These are phyloP conservation scores for Cladophialophora exuberans DNA, from an alignment of 2,329 filamentous ascomycete species.

Conservation along the genomic window DNA sequence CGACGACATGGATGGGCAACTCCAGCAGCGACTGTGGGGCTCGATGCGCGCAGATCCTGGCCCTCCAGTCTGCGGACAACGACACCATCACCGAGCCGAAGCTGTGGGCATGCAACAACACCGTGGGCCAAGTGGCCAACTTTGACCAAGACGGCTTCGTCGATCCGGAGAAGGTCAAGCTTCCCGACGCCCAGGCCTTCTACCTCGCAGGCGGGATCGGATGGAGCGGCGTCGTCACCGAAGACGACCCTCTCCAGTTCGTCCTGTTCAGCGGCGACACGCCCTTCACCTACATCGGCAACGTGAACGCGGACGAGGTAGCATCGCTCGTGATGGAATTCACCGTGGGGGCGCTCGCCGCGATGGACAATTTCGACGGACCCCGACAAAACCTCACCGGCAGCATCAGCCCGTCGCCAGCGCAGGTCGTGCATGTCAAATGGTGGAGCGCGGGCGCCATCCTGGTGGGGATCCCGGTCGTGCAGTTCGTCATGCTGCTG, in stretches of 20 bases:
- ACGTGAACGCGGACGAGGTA: conserved; percentile 1
- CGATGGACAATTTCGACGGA: conserved; percentile 7
- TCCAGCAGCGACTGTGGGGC: conserved; percentile 17
- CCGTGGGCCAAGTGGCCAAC: conserved; percentile 11
- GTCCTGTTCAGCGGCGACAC: conserved; percentile 15
- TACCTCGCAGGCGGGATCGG: conserved; percentile 23
- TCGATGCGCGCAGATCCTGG: conserved; percentile 20
- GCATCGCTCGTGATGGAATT: conserved; percentile 16
- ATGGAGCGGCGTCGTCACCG: conserved; percentile 16
- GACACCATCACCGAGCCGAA: conserved; percentile 4
- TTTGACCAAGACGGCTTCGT: conserved; percentile 7
- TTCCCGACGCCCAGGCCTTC: conserved; percentile 22
- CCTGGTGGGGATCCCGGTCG: conserved; percentile 19
- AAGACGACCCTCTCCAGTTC: conserved; percentile 11
- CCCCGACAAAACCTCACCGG: conserved; percentile 66
- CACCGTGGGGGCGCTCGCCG: conserved; percentile 15
- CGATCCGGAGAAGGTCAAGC: background rate
- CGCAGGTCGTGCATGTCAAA: conserved; percentile 85
- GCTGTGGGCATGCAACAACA: conserved; percentile 27
- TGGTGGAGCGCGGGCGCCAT: conserved; percentile 20
- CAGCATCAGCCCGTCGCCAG: conserved; percentile 71
- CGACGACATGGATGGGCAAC: conserved; percentile 17
- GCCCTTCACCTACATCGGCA: conserved; percentile 1
- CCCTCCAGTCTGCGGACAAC: conserved; percentile 22
- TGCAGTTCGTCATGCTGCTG: conserved; percentile 25